Conservation (phyloP, 2,329 filamentous ascomycete species). For the Fusarium sacchari region DNA sequence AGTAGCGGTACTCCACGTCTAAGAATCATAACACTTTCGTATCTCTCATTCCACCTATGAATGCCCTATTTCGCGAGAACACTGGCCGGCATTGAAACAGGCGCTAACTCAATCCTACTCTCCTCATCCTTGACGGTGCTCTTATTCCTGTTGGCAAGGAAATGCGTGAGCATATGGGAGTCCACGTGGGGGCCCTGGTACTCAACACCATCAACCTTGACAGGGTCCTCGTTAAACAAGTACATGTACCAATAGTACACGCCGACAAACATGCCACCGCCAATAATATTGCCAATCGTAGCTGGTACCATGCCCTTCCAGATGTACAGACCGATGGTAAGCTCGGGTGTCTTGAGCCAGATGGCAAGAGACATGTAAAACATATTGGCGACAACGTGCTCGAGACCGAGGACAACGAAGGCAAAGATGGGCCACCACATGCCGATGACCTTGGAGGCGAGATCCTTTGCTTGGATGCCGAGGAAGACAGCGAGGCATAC, state of each 20-base stretch:
- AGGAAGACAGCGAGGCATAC: constrained; percentile 64
- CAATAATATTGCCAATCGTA: constrained; percentile 63
- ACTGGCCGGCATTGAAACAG: constrained; percentile 8
- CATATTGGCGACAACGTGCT: constrained; percentile 69
- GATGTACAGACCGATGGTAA: constrained; percentile 62
- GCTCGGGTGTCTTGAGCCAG: constrained; percentile 55
- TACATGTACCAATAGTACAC: constrained; percentile 47
- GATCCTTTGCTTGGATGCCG: constrained; percentile 58
- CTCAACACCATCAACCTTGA: constrained; percentile 22
- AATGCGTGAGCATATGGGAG: constrained; percentile 8
- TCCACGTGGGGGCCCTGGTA: constrained; percentile 14
- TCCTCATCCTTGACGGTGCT: constrained; percentile 27
- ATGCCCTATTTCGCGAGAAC: neutral
- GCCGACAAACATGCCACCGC: constrained; percentile 63
- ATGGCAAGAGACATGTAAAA: constrained; percentile 63
- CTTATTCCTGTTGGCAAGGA: constrained; percentile 12
- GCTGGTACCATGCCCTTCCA: constrained; percentile 67
- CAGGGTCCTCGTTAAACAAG: constrained; percentile 16
- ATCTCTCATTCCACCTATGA: accelerated
- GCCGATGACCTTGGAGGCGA: constrained; percentile 62
- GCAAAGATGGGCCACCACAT: constrained; percentile 67
- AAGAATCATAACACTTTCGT: neutral
- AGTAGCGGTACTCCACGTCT: neutral
- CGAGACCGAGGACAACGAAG: constrained; percentile 63
- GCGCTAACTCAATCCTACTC: constrained; percentile 17